Conservation (phyloP, 495 filamentous ascomycete species). For the Penicillium ochrochloron region DNA sequence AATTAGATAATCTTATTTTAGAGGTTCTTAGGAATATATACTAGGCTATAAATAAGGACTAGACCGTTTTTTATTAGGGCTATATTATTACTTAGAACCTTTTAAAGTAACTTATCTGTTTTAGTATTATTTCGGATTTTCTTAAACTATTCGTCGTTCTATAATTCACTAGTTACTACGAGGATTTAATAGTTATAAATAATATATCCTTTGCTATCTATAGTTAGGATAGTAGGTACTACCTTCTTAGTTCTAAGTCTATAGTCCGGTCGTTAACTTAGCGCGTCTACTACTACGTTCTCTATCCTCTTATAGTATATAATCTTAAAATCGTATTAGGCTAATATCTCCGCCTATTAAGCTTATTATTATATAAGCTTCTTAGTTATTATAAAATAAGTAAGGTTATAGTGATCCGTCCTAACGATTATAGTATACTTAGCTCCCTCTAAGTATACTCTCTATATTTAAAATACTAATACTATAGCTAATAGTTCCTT, state of each 20-base stretch:
- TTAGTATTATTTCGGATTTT: not conserved
- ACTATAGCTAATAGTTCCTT: too few species aligned
- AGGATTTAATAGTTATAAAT: not conserved
- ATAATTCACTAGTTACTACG: not conserved
- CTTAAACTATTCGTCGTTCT: not conserved
- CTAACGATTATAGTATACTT: not conserved
- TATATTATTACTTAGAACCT: not conserved
- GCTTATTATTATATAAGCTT: not conserved
- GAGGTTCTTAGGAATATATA: not conserved
- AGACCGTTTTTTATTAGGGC: not conserved
- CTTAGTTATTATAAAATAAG: not conserved
- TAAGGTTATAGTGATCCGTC: constrained; percentile 1
- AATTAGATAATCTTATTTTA: not conserved
- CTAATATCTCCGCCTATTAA: not conserved
- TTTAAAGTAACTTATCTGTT: not conserved
- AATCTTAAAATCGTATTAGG: not conserved
- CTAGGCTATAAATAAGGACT: not conserved
- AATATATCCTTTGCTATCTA: not conserved
- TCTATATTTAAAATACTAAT: too few species aligned
- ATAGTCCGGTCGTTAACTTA: not conserved
- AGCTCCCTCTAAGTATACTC: not conserved
- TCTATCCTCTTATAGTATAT: not conserved
- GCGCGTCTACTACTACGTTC: not conserved
- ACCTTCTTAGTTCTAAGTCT: not conserved
- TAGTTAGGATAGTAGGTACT: not conserved